phyloP scores from a whole-genome alignment of 768 basidiomycete species.

The Pleurotus salmoneostramineus region DNA sequence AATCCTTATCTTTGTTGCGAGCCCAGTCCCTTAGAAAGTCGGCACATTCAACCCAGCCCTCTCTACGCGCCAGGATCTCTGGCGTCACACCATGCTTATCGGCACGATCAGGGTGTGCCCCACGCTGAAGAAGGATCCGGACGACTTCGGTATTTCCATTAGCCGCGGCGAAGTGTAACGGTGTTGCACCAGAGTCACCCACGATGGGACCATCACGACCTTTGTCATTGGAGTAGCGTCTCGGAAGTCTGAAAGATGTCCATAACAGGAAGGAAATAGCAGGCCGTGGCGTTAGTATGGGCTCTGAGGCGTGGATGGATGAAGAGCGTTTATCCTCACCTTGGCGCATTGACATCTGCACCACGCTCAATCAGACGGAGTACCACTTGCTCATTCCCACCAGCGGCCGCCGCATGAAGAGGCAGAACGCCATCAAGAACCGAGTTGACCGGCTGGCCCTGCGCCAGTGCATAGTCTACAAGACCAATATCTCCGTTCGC shows the following conservation, averaged over 20 bases:
- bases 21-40: slow-evolving; percentile 67
- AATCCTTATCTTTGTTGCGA: slow-evolving; percentile 57
- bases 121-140: slow-evolving; percentile 75
- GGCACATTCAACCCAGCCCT: slow-evolving; percentile 79
- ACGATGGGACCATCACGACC: slow-evolving; percentile 70
- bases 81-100: slow-evolving; percentile 95
- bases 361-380: slow-evolving; percentile 86
- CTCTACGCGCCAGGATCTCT: slow-evolving; percentile 74
- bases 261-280: neutral
- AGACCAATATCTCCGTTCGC: slow-evolving; percentile 88
- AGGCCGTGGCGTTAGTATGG: slow-evolving; percentile 9
- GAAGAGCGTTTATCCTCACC: slow-evolving; percentile 41
- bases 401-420: slow-evolving; percentile 90
- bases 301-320: slow-evolving; percentile 7
- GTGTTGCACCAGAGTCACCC: slow-evolving; percentile 85
- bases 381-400: slow-evolving; percentile 87
- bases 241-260: slow-evolving; percentile 49
- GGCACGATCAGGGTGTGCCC: slow-evolving; percentile 73
- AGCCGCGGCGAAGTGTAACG: slow-evolving; percentile 95
- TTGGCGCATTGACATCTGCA: slow-evolving; percentile 96
- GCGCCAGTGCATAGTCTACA: slow-evolving; percentile 86
- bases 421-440: slow-evolving; percentile 97
- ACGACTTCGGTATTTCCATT: slow-evolving; percentile 85
- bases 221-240: slow-evolving; percentile 70
- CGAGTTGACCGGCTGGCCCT: slow-evolving; percentile 95